phyloP scores from a whole-genome alignment of 768 basidiomycete genomes.

The Mycena olivaceomarginata region DNA sequence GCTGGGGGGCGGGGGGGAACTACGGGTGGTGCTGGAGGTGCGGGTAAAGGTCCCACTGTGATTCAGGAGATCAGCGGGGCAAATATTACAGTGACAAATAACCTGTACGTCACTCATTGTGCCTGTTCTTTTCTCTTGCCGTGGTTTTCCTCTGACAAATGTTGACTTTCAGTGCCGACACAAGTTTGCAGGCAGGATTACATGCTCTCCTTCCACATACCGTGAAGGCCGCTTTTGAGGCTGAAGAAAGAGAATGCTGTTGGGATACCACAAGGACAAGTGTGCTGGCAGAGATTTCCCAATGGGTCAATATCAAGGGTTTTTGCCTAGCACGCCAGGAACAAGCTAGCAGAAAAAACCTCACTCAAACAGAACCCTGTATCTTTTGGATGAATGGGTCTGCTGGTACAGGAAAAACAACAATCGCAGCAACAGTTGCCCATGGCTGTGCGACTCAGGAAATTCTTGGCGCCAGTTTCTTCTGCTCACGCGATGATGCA shows the following conservation, averaged over 20 bases:
- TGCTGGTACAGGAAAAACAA: conserved; percentile 51
- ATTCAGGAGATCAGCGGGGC: too few relatives aligned
- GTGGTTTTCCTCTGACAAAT: too few relatives aligned
- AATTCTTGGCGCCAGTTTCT: conserved; percentile 53
- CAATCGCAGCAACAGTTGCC: conserved; percentile 31
- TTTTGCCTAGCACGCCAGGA: too few relatives aligned
- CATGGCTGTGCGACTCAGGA: conserved; percentile 26
- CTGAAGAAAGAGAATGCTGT: not conserved
- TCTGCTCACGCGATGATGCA: conserved; percentile 51
- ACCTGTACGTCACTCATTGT: too few relatives aligned
- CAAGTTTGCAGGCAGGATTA: too few relatives aligned
- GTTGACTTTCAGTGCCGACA: too few relatives aligned
- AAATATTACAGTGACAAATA: too few relatives aligned
- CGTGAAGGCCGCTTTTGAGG: not conserved
- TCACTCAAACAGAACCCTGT: not conserved
- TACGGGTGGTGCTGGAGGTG: too few relatives aligned
- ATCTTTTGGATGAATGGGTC: conserved; percentile 51
- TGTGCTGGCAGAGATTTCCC: not conserved
- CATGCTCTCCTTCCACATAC: not conserved
- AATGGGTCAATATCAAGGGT: not conserved
- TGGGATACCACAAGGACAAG: not conserved
- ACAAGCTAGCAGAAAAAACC: too few relatives aligned
- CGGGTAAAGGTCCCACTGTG: too few relatives aligned
- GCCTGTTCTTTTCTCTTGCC: too few relatives aligned
- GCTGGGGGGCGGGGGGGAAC: too few relatives aligned